Evolutionary conservation across 768 basidiomycete genomes (phyloP).

Genomic region (Mycena polygramma): DNA sequence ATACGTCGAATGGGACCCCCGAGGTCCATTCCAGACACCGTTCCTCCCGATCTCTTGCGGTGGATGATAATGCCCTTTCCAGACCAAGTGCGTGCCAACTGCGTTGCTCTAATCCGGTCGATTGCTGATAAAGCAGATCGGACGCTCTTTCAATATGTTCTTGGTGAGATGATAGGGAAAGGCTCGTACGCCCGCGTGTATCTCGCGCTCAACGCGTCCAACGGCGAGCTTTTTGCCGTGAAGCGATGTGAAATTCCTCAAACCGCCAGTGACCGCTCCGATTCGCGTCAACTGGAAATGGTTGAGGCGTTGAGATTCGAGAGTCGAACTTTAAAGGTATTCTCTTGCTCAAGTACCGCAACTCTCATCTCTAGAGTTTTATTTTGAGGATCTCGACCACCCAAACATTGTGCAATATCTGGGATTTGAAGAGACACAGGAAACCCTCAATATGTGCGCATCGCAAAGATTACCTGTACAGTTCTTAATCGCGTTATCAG

Average conservation of each 20-base stretch:
- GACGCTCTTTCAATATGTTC: conserved; percentile 85
- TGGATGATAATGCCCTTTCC: conserved; percentile 3
- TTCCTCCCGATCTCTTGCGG: conserved; percentile 5
- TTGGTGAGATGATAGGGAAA: conserved; percentile 92
- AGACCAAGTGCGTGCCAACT: conserved; percentile 14
- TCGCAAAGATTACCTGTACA: background rate
- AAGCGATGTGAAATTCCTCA: conserved; percentile 94
- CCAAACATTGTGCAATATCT: conserved; percentile 94
- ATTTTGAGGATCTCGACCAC: conserved; percentile 87
- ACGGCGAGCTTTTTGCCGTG: conserved; percentile 94
- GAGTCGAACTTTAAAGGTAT: conserved; percentile 68
- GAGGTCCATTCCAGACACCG: background rate
- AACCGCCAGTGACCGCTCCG: conserved; percentile 77
- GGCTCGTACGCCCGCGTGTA: conserved; percentile 97
- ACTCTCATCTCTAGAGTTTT: background rate
- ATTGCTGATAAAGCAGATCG: background rate
- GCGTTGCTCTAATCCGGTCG: no score
- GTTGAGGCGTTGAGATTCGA: conserved; percentile 89
- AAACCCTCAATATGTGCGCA: conserved; percentile 80
- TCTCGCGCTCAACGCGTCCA: conserved; percentile 85
- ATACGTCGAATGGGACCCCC: background rate
- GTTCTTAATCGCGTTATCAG: conserved; percentile 52
- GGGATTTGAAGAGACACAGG: conserved; percentile 83
- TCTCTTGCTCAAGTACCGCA: background rate
- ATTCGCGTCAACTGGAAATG: conserved; percentile 73